Conservation (phyloP, 192 early-diverging fungal species). For the Backusella luteola region DNA sequence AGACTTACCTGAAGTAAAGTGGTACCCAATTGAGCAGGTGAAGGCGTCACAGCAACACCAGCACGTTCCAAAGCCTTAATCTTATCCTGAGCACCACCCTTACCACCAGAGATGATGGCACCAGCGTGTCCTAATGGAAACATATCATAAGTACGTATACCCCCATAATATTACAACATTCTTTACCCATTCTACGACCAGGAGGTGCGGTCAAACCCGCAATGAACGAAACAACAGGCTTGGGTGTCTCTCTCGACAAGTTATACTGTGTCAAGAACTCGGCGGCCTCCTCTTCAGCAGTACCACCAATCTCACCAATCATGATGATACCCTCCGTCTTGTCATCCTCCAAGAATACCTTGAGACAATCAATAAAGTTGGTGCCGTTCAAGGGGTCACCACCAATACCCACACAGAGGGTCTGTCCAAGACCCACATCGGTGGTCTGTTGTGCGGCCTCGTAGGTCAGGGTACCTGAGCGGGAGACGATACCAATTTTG, state of each 20-base stretch:
- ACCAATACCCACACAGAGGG: constrained; percentile 95
- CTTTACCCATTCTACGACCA: constrained; percentile 93
- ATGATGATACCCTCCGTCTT: constrained; percentile 97
- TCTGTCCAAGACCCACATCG: constrained; percentile 90
- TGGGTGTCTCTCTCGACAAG: constrained; percentile 78
- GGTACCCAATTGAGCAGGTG: constrained; percentile 94
- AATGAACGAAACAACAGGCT: constrained; percentile 99
- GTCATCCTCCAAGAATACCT: constrained; percentile 90
- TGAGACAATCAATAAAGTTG: constrained; percentile 97
- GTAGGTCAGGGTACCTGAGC: constrained; percentile 98
- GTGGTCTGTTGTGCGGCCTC: constrained; percentile 99
- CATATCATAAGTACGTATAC: not conserved
- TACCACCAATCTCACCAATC: constrained; percentile 99
- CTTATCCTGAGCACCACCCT: constrained; percentile 98
- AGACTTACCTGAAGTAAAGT: constrained; percentile 67
- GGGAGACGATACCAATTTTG: constrained; percentile 96
- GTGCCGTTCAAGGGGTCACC: constrained; percentile 99
- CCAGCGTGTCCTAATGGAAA: constrained; percentile 75
- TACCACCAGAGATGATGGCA: constrained; percentile 98
- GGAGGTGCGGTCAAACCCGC: constrained; percentile 98
- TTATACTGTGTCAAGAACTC: constrained; percentile 96
- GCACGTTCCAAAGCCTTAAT: constrained; percentile 92
- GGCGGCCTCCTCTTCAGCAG: constrained; percentile 97
- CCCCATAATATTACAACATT: not conserved
- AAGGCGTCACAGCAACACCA: constrained; percentile 87